These are phyloP conservation scores for Omphalotus olearius DNA, from an alignment of 1,284 basidiomycete genomes.

Conservation along the genomic window DNA sequence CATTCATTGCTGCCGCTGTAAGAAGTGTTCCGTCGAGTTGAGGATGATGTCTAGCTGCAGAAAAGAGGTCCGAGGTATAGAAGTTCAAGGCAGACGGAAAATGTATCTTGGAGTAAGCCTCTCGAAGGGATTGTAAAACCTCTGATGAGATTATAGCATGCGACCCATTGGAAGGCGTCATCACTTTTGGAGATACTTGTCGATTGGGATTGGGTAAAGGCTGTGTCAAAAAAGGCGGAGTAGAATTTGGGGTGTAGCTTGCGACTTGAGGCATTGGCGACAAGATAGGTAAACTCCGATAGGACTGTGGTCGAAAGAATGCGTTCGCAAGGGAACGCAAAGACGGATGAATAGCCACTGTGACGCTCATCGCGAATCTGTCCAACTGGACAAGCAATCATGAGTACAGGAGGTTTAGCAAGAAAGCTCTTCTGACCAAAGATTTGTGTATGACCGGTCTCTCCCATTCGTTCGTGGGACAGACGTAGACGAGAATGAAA, in stretches of 20 bases:
- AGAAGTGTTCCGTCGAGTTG: conserved; percentile 66
- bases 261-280: conserved; percentile 22
- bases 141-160: conserved; percentile 30
- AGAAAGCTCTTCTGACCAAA: conserved; percentile 42
- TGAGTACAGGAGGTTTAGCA: neutral
- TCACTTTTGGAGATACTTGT: conserved; percentile 17
- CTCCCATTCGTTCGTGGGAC: conserved; percentile 55
- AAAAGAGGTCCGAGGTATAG: conserved; percentile 68
- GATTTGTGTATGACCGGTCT: conserved; percentile 59
- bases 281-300: conserved; percentile 16
- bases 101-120: conserved; percentile 32
- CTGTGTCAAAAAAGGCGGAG: conserved; percentile 10
- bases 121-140: conserved; percentile 36
- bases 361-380: conserved; percentile 70
- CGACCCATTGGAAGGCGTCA: conserved; percentile 16
- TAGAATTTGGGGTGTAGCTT: conserved; percentile 8
- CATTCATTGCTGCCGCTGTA: conserved; percentile 51
- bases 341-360: conserved; percentile 41
- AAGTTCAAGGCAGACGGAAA: conserved; percentile 47
- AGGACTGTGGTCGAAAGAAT: conserved; percentile 22
- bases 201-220: conserved; percentile 12
- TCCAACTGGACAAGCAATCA: conserved; percentile 50
- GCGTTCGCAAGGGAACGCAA: conserved; percentile 33
- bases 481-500: conserved; percentile 72
- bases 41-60: conserved; percentile 67